phyloP scores from a whole-genome alignment of 2,329 filamentous ascomycete genomes.

The Aspergillus amoenus region DNA sequence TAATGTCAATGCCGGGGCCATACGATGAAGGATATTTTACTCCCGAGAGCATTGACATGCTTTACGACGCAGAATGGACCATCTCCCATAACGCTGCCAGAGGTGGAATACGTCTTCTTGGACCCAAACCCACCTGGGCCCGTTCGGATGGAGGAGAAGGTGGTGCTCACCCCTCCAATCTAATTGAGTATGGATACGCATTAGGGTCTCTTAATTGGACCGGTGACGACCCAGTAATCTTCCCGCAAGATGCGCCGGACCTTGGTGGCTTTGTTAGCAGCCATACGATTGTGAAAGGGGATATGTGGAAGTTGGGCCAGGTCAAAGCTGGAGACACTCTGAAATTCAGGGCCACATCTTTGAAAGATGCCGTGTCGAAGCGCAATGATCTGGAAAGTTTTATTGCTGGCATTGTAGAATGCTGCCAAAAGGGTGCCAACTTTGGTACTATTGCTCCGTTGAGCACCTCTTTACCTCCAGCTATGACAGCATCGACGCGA shows the following conservation, averaged over 20 bases:
- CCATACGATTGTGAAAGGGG: constrained; percentile 56
- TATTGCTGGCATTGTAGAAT: constrained; percentile 44
- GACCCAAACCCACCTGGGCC: constrained; percentile 60
- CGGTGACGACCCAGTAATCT: constrained; percentile 61
- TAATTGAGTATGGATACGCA: constrained; percentile 61
- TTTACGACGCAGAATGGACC: constrained; percentile 60
- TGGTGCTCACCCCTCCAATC: constrained; percentile 61
- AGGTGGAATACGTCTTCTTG: constrained; percentile 60
- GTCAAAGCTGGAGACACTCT: constrained; percentile 59
- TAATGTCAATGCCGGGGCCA: constrained; percentile 56
- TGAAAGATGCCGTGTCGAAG: constrained; percentile 52
- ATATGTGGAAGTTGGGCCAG: constrained; percentile 63
- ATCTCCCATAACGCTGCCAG: constrained; percentile 62
- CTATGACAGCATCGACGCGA: constrained; percentile 20
- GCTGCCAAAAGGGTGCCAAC: constrained; percentile 32
- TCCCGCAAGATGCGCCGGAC: constrained; percentile 59
- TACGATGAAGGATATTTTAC: constrained; percentile 56
- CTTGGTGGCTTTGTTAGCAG: constrained; percentile 61
- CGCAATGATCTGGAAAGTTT: constrained; percentile 47
- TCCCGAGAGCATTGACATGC: constrained; percentile 54
- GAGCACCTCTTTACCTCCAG: constrained; percentile 23
- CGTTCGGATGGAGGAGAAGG: constrained; percentile 62
- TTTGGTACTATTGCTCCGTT: constrained; percentile 36
- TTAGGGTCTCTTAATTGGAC: constrained; percentile 61
- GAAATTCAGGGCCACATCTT: constrained; percentile 50